phyloP scores from a whole-genome alignment of 2,329 filamentous ascomycete species.

The Helotiales sp. region DNA sequence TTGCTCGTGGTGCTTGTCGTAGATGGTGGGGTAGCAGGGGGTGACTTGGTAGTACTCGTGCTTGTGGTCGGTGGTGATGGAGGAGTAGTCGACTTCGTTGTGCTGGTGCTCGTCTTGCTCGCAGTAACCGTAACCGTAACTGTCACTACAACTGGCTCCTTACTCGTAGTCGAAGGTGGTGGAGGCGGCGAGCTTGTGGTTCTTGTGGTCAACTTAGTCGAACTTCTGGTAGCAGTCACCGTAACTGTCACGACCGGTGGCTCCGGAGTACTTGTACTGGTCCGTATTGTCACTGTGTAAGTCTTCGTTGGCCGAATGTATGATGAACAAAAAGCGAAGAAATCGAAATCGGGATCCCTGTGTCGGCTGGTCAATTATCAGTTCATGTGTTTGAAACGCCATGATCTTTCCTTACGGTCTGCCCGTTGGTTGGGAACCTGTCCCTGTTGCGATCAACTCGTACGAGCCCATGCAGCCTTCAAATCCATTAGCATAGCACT shows the following conservation, averaged over 20 bases:
- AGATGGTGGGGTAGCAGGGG: neutral
- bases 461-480: slow-evolving; percentile 13
- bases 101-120: neutral
- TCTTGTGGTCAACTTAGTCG: neutral
- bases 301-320: slow-evolving; percentile 23
- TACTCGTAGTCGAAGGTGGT: neutral
- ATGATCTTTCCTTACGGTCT: slow-evolving; percentile 12
- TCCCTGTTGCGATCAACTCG: slow-evolving; percentile 7
- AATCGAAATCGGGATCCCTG: slow-evolving; percentile 21
- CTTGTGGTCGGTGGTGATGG: neutral
- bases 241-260: slow-evolving; percentile 11
- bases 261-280: slow-evolving; percentile 6
- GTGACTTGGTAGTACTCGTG: neutral
- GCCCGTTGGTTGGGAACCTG: slow-evolving; percentile 6
- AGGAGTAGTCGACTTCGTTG: neutral
- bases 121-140: neutral
- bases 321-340: slow-evolving; percentile 25
- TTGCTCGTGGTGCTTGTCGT: neutral
- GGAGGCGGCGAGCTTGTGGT: neutral
- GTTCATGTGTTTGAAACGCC: neutral
- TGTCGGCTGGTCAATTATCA: neutral
- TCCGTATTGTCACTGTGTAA: slow-evolving; percentile 10
- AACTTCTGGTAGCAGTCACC: slow-evolving; percentile 4
- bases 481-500: neutral
- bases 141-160: neutral